These are phyloP conservation scores for Trametes elegans DNA, from an alignment of 768 basidiomycete genomes.

Conservation along the genomic window DNA sequence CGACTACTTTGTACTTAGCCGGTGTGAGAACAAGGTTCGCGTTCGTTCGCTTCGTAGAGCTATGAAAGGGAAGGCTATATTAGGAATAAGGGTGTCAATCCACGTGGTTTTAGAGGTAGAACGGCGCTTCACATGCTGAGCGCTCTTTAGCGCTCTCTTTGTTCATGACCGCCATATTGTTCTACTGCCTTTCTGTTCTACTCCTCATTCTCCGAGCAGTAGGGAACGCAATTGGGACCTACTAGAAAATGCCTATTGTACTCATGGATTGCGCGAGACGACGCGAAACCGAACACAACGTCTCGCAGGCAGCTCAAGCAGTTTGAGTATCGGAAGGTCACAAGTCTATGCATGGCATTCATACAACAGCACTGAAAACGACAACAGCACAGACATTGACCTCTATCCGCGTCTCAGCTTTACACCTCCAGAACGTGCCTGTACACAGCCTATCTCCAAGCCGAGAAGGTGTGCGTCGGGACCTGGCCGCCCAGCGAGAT, in stretches of 20 bases:
- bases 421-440: no score
- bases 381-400: background rate
- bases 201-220: no score
- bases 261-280: no score
- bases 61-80: constrained; percentile 4
- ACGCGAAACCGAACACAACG: no score
- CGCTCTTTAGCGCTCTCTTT: background rate
- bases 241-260: no score
- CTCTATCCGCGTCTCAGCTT: no score
- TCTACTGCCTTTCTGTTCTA: no score
- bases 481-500: background rate
- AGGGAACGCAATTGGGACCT: no score
- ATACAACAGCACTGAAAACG: background rate
- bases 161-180: background rate
- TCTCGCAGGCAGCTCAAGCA: no score
- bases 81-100: background rate
- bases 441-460: background rate
- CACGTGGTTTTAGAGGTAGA: no score
- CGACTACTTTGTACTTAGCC: constrained; percentile 2
- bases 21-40: background rate
- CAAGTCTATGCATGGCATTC: background rate
- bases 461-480: background rate
- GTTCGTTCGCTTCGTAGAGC: background rate
- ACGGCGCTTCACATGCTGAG: no score
- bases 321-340: background rate